phyloP scores from a whole-genome alignment of 2,329 filamentous ascomycete species.

The Colletotrichum sp. region DNA sequence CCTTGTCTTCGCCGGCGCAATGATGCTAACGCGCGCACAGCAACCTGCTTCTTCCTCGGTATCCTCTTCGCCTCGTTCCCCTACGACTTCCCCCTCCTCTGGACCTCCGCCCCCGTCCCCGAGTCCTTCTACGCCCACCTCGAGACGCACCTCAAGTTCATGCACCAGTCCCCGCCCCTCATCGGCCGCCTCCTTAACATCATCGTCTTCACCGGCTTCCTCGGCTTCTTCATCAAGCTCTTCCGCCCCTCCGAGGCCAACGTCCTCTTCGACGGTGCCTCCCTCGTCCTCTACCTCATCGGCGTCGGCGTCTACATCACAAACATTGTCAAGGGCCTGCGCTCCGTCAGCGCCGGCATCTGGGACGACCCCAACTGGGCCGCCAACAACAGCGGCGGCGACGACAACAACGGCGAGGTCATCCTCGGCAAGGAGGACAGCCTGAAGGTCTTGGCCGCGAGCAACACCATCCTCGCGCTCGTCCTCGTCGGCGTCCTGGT shows the following conservation, averaged over 20 bases:
- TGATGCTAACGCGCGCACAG: conserved; percentile 44
- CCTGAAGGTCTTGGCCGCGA: conserved; percentile 87
- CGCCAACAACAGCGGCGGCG: conserved; percentile 40
- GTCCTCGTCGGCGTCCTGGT: conserved; percentile 91
- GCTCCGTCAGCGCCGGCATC: conserved; percentile 77
- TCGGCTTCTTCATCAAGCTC: conserved; percentile 91
- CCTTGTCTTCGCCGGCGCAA: neutral
- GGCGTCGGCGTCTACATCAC: conserved; percentile 92
- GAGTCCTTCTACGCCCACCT: conserved; percentile 80
- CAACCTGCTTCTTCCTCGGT: conserved; percentile 96
- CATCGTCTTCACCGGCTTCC: conserved; percentile 83
- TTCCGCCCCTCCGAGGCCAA: conserved; percentile 94
- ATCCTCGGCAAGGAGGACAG: conserved; percentile 85
- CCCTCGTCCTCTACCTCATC: conserved; percentile 81
- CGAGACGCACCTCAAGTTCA: conserved; percentile 87
- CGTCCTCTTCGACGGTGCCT: conserved; percentile 90
- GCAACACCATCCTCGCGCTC: conserved; percentile 93
- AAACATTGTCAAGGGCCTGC: conserved; percentile 94
- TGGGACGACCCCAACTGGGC: conserved; percentile 52
- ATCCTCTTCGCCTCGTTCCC: conserved; percentile 96
- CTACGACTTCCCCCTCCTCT: conserved; percentile 92
- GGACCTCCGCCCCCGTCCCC: conserved; percentile 70
- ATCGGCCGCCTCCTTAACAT: conserved; percentile 95
- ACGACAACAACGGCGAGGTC: conserved; percentile 64
- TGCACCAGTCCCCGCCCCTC: conserved; percentile 89